Conservation (phyloP, 2,329 filamentous ascomycete species). For the Sarocladiaceae sp. region DNA sequence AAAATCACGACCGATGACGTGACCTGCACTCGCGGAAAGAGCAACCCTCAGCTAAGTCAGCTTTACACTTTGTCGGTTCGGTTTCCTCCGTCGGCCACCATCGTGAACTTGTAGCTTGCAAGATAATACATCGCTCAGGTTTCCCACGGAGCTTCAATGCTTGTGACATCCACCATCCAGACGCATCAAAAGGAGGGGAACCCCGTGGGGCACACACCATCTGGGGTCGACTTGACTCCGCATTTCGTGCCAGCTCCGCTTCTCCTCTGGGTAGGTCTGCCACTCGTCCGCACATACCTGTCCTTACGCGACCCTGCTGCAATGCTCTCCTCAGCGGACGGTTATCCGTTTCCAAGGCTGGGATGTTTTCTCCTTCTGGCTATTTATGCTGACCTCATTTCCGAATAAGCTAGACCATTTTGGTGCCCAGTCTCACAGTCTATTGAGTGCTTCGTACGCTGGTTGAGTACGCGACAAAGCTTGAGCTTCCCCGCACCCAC, state of each 20-base stretch:
- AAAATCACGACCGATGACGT: too few relatives aligned
- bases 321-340: background rate
- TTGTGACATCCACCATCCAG: background rate
- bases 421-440: too few relatives aligned
- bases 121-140: background rate
- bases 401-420: too few relatives aligned
- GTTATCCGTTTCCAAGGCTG: background rate
- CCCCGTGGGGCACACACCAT: slow-evolving; percentile 2
- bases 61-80: too few relatives aligned
- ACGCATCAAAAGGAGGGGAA: slow-evolving; percentile 1
- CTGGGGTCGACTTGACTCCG: slow-evolving; percentile 9
- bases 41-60: too few relatives aligned
- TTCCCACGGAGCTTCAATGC: too few relatives aligned
- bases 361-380: background rate
- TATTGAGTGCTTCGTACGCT: too few relatives aligned
- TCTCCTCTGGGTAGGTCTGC: background rate
- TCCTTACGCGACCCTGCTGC: too few relatives aligned
- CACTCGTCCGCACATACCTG: background rate
- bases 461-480: background rate
- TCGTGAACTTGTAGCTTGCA: too few relatives aligned
- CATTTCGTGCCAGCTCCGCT: background rate
- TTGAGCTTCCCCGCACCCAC: slow-evolving; percentile 8
- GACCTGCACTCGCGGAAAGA: too few relatives aligned
- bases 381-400: too few relatives aligned
- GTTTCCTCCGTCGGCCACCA: too few relatives aligned